phyloP scores from a whole-genome alignment of 148 eudicot genomes.

The Camellia lanceoleosa region DNA sequence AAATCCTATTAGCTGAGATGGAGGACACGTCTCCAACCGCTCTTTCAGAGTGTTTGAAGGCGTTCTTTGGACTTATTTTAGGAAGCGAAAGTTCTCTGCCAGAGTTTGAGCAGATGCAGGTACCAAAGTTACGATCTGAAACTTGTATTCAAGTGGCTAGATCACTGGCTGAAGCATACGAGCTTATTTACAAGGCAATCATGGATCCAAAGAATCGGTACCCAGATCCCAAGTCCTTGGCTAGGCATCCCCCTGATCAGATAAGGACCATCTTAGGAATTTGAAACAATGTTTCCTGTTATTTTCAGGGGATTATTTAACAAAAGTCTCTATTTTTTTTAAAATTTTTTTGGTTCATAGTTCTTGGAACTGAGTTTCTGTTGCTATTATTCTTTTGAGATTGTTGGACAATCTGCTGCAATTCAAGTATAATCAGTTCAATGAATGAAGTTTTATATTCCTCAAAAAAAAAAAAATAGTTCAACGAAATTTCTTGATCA shows the following conservation, averaged over 20 bases:
- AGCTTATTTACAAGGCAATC: constrained; percentile 66
- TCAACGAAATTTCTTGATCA: too few relatives aligned
- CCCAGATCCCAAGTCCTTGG: constrained; percentile 86
- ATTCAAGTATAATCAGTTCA: background rate
- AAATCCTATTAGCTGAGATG: constrained; percentile 55
- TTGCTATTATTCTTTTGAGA: background rate
- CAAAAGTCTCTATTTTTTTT: too few relatives aligned
- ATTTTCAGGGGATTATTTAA: too few relatives aligned
- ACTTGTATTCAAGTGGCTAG: constrained; percentile 63
- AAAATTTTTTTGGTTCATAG: too few relatives aligned
- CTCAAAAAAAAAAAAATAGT: too few relatives aligned
- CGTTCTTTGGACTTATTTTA: constrained; percentile 80
- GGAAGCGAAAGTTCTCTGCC: constrained; percentile 86
- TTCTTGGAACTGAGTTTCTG: background rate
- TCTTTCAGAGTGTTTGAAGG: constrained; percentile 73
- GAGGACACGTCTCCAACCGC: constrained; percentile 77
- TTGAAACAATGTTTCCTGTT: constrained; percentile 22
- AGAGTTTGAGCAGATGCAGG: constrained; percentile 88
- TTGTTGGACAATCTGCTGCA: background rate
- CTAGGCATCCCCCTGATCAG: constrained; percentile 95
- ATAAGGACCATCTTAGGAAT: constrained; percentile 97
- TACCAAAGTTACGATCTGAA: constrained; percentile 85
- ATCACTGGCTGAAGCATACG: constrained; percentile 75
- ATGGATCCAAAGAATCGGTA: constrained; percentile 74
- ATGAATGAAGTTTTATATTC: too few relatives aligned